Base-by-base conservation (phyloP, 805 yeast species). In the Wickerhamomyces silvicola region DNA sequence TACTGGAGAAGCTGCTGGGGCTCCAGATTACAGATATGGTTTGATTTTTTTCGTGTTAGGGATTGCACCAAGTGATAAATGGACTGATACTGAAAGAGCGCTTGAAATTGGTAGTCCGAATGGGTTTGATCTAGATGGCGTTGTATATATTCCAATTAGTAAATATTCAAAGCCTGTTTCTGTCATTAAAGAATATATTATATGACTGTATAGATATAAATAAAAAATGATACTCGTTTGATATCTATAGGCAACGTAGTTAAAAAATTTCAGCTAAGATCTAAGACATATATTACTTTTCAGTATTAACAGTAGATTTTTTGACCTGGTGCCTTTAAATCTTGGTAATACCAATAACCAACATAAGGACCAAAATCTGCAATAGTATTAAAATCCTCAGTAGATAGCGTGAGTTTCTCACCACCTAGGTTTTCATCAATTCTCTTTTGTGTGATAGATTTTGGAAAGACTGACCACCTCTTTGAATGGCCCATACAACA, bases 401-500 rank as follows among this genome's bases (percentile, higher is more conserved):
- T 56, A 30, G 59, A 37, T 34, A 63, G 53, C 30, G 32, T 48
- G 43, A 52, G 35, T 22, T 17, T 52, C 5, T 31, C 32, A n/a
- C 57, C 58, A 17, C 6, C 21, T 16, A 45, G 18, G 45, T 64
- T 64, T 22, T 60, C 52, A 6, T 46, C 57, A 34, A 70, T 61
- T 61, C 77, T 64, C 4, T 45, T 35, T 9, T 64, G 60, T 27
- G 62, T 64, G 14, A 65, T 64, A 16, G 74, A 66, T 46, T 71
- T 71, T 35, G 76, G 75, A 33, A 71, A 53, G 12, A 72, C 73
- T 22, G 74, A 70, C 70, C 60, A 19, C 70, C 75, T 57, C 81
- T 72, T 45, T 64, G 57, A 15, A 72, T 54, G 20, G 71, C 75
- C 85, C 83, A 78, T 14, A 78, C 69, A 36, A 77, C 58, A 24